phyloP scores from a whole-genome alignment of 1,284 basidiomycete species.

The Cryptococcus hybrid region DNA sequence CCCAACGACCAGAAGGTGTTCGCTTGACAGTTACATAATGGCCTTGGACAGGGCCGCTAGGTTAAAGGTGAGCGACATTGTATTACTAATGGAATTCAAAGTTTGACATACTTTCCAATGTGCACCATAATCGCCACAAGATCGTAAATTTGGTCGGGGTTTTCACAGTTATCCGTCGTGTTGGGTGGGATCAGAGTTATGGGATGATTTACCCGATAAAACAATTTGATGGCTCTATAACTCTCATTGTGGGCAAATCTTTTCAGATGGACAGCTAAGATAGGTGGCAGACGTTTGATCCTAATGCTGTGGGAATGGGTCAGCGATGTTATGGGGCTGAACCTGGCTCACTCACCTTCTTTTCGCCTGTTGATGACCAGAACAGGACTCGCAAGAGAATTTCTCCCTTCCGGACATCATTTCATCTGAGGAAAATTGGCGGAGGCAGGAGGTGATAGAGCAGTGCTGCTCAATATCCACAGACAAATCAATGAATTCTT shows the following conservation, averaged over 20 bases:
- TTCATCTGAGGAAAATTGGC: slow-evolving; percentile 95
- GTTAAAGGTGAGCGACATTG: no score
- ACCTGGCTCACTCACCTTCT: slow-evolving; percentile 65
- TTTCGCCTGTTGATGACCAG: slow-evolving; percentile 95
- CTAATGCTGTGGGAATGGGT: slow-evolving; percentile 72
- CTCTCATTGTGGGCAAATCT: slow-evolving; percentile 61
- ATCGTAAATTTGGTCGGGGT: slow-evolving; percentile 84
- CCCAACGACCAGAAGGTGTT: slow-evolving; percentile 72
- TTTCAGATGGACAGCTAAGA: slow-evolving; percentile 93
- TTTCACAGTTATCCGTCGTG: slow-evolving; percentile 87
- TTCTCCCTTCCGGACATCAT: slow-evolving; percentile 98
- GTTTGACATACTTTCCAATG: slow-evolving; percentile 76
- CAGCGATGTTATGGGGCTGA: background rate
- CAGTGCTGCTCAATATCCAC: slow-evolving; percentile 98
- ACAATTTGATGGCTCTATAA: slow-evolving; percentile 81
- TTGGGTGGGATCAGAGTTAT: slow-evolving; percentile 86
- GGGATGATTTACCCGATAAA: slow-evolving; percentile 95
- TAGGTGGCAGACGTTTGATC: slow-evolving; percentile 91
- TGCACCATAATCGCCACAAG: slow-evolving; percentile 96
- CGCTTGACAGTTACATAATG: slow-evolving; percentile 96
- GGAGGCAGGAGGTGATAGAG: slow-evolving; percentile 89
- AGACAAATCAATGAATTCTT: slow-evolving; percentile 93
- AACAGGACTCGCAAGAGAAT: slow-evolving; percentile 97
- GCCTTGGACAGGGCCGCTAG: slow-evolving; percentile 89
- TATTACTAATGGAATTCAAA: background rate